Evolutionary conservation across 495 filamentous ascomycete genomes (phyloP), one percentile per base, ranked within the genome.

Genomic region (Antarctomyces pellizariae): DNA sequence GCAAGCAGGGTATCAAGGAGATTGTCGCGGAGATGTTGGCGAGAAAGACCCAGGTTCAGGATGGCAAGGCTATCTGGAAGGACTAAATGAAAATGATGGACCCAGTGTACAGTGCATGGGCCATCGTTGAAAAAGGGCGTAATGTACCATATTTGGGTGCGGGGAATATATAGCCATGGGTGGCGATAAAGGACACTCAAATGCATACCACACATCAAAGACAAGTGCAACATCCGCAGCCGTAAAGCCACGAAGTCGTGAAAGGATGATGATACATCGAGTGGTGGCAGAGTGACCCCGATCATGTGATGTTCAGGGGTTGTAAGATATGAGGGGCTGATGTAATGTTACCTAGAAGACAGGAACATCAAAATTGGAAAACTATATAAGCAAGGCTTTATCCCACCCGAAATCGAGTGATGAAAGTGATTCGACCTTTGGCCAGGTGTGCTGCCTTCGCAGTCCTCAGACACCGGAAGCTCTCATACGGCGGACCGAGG

Each of bases 21-120:
- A 55, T 67, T 27, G 64, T 75, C 5, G 26, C 44, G 18, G 69
- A 75, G 38, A 55, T 73, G 13, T 15, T 72, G 30, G 24, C 27
- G 3, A 50, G 69, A 32, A 67, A 56, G 35, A 63, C 57, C 7
- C 42, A 24, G 9, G 36, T 22, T 3, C 41, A 42, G 10, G 39
- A 44, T 10, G 49, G 45, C 5, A 37, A 43, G 26, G 43, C 43
- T n/a, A 26, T 41, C 24, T 64, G 57, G 59, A 26, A n/a, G 5
- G 10, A 29, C 20, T 16, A 36, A 19, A 10, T 25, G 25, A 23
- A 24, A 13, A 35, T 31, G 21, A 10, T 21, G 16, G 26, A 38
- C 20, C 24, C 16, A 11, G 20, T 35, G 30, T 32, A 30, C 21
- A 16, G 37, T 35, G 32, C 33, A 30, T 38, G 26, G 4, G 18